Evolutionary conservation across 1,284 basidiomycete species (phyloP).

Genomic region (Leccinum pachyderme): DNA sequence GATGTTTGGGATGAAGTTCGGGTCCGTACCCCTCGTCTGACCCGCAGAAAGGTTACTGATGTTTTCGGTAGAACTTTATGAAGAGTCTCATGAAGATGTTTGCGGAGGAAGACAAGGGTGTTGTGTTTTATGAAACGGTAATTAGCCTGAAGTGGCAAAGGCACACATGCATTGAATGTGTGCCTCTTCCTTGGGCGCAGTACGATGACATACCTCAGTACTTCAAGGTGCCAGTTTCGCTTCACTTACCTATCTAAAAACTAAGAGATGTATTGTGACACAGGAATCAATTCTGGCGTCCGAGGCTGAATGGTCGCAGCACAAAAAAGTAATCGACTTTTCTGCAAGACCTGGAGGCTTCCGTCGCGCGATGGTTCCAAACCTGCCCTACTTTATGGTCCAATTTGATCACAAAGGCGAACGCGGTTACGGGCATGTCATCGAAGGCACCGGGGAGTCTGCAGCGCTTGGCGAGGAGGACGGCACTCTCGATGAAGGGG

Average conservation of each 20-base stretch:
- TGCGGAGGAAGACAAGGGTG: constrained; percentile 83
- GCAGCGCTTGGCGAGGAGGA: constrained; percentile 64
- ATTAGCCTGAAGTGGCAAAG: constrained; percentile 82
- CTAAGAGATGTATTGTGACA: constrained; percentile 5
- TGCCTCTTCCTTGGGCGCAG: constrained; percentile 83
- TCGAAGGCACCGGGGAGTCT: constrained; percentile 80
- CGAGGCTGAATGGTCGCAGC: constrained; percentile 96
- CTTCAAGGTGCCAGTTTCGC: constrained; percentile 66
- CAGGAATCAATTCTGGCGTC: constrained; percentile 90
- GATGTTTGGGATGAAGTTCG: constrained; percentile 97
- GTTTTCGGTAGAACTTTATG: constrained; percentile 87
- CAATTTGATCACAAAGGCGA: constrained; percentile 98
- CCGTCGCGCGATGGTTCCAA: constrained; percentile 89
- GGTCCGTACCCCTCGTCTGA: constrained; percentile 45
- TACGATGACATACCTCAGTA: constrained; percentile 89
- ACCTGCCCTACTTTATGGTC: constrained; percentile 98
- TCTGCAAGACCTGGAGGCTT: constrained; percentile 85
- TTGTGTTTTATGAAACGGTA: constrained; percentile 94
- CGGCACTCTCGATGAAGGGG: constrained; percentile 73
- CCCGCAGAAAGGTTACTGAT: not conserved
- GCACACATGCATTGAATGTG: constrained; percentile 91
- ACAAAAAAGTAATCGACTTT: constrained; percentile 96
- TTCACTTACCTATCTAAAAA: not conserved
- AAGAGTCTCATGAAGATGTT: constrained; percentile 97
- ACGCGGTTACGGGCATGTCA: constrained; percentile 96